Percentiles rank a stretch among this genome's conserved stretches.
Evolutionary conservation across 148 eudicot species (phyloP).

Genomic region (Polygonum maritimum): DNA sequence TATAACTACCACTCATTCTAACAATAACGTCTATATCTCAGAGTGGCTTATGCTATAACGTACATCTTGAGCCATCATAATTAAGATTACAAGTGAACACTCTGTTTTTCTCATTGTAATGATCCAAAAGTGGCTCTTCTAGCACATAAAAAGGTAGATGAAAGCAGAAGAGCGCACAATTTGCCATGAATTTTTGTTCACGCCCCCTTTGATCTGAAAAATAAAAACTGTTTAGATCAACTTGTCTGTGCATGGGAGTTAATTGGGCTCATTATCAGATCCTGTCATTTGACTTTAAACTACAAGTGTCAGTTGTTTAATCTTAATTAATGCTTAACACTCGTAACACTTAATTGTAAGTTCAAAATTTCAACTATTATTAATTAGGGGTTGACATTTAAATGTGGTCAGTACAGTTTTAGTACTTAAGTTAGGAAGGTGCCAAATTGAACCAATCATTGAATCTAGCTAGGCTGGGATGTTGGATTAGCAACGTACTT

Average conservation of each 20-base stretch:
- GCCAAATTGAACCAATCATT: not conserved
- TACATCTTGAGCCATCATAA: no score
- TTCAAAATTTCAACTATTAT: not conserved
- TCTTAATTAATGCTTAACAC: not conserved
- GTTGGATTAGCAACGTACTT: not conserved
- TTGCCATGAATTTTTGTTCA: not conserved
- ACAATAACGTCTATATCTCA: no score
- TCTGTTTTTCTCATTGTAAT: no score
- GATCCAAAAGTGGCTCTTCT: no score
- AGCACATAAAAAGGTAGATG: not conserved
- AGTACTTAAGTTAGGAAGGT: not conserved
- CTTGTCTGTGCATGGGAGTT: not conserved
- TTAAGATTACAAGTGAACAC: no score
- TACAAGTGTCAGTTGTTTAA: not conserved
- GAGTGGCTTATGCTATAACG: no score
- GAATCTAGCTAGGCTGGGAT: slow-evolving; percentile 1
- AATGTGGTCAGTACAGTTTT: slow-evolving; percentile 2
- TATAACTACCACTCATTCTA: no score
- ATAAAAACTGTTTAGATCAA: not conserved
- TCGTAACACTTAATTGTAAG: not conserved
- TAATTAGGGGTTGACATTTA: not conserved
- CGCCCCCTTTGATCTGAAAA: not conserved
- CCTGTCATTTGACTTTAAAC: not conserved
- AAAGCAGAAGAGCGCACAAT: not conserved
- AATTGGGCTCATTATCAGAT: not conserved